Evolutionary conservation across 140 eudicot species (phyloP), one percentile per base, ranked within the genome.

Genomic region (Stevia rebaudiana): DNA sequence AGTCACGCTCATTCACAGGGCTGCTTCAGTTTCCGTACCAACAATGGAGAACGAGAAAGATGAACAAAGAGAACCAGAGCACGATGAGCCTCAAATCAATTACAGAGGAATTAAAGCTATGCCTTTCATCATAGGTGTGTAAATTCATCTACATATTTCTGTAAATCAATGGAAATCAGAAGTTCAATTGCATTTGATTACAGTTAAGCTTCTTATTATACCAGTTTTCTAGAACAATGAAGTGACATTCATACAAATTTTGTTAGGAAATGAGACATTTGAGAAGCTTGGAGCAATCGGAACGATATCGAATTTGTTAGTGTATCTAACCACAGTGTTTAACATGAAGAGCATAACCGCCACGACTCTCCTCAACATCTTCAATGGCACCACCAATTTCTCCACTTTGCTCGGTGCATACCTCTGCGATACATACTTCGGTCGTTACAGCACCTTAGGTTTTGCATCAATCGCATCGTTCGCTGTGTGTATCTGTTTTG

Each of bases 201-300:
- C 37, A 42, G 5, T 55, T 51, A 18, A 54, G 6, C 13, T 25
- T 68, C 65, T 6, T 41, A 46, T 63, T 56, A 25, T 44, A 47
- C 36, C 8, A 21, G 15, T 12, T 58, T 31, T 18, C 1, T 3
- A 18, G 5, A 37, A n/a, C 6, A 2, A 0, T 42, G 6, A 41
- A 7, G 33, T 51, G n/a, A 69, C 10, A 11, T 12, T 24, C 5
- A n/a, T 10, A 4, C 18, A 42, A 74, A 57, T 46, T 74, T 15
- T 49, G 57, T 24, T 58, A 89, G 97, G 97, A 61, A 89, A 89
- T 40, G 97, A 89, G 82, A 80, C 94, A 21, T 89, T 83, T 73
- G 97, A 86, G 87, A 86, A 83, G 79, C 87, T 89, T 1, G 97
- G 97, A 79, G 83, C 92, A 19, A 73, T 89, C 21, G 97, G 97